Evolutionary conservation across 441 rosid species (phyloP).

Genomic region (Corymbia citriodora): DNA sequence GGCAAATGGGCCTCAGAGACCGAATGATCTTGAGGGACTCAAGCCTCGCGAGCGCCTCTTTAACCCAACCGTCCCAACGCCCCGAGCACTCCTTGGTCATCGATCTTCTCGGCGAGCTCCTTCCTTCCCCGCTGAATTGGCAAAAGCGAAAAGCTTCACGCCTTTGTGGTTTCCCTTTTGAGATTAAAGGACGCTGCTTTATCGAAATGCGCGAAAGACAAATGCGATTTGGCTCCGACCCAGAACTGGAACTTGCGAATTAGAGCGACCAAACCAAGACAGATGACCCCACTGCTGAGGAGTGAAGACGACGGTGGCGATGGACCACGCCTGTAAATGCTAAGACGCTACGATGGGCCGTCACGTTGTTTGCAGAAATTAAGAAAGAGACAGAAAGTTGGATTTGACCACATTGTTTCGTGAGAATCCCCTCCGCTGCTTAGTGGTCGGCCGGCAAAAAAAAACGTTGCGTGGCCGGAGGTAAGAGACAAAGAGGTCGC

Average conservation of each 20-base stretch:
- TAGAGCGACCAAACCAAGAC: not conserved
- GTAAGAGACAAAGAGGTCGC: not conserved
- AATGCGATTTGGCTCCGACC: not conserved
- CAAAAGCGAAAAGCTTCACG: not conserved
- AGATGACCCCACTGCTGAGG: not conserved
- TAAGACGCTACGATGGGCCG: not conserved
- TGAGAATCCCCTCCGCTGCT: not conserved
- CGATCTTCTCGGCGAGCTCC: not conserved
- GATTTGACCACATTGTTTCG: not conserved
- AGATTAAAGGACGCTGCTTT: not conserved
- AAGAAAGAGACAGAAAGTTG: not conserved
- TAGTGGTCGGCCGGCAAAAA: not conserved
- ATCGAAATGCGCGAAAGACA: not conserved
- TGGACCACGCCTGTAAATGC: not conserved
- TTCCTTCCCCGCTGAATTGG: not conserved
- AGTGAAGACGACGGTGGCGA: not conserved
- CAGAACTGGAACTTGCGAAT: not conserved
- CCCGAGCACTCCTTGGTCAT: not conserved
- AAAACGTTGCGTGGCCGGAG: not conserved
- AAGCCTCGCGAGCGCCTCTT: constrained; percentile 62
- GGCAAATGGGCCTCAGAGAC: constrained; percentile 68
- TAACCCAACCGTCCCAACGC: constrained; percentile 68
- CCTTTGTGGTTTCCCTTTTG: not conserved
- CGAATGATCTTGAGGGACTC: constrained; percentile 59
- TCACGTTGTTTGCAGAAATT: not conserved